Percentiles rank a stretch among this genome's conserved stretches.
phyloP scores from a whole-genome alignment of 805 yeast species.

The Ogataea methanolica region DNA sequence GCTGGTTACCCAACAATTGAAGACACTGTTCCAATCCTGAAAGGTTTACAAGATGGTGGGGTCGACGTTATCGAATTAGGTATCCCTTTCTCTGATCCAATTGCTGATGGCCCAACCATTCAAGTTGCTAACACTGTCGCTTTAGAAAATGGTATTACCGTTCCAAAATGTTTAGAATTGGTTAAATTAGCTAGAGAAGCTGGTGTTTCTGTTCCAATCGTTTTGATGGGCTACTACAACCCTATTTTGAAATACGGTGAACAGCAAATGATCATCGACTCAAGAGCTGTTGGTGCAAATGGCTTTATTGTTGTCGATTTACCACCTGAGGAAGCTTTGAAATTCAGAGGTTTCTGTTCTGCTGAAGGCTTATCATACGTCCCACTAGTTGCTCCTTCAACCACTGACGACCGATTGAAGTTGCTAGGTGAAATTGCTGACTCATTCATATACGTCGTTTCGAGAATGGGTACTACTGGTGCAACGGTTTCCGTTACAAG shows the following conservation, averaged over 20 bases:
- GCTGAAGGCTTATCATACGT: conserved; percentile 72
- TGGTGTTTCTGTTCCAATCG: conserved; percentile 85
- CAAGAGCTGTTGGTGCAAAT: conserved; percentile 87
- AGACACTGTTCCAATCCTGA: conserved; percentile 80
- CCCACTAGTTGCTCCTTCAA: conserved; percentile 95
- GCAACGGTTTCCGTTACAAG: conserved; percentile 61
- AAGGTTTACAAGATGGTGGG: conserved; percentile 92
- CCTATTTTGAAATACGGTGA: conserved; percentile 92
- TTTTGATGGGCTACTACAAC: conserved; percentile 97
- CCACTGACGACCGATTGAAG: conserved; percentile 83
- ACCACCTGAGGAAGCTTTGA: conserved; percentile 96
- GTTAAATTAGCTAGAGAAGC: conserved; percentile 69
- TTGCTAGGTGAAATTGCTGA: conserved; percentile 83
- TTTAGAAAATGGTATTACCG: conserved; percentile 75
- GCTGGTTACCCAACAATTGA: conserved; percentile 90
- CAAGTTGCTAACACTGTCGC: conserved; percentile 86
- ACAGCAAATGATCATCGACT: conserved; percentile 68
- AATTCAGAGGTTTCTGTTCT: conserved; percentile 71
- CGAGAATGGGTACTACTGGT: conserved; percentile 98
- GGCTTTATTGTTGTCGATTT: conserved; percentile 93
- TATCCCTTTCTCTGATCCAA: conserved; percentile 95
- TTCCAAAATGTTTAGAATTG: conserved; percentile 61
- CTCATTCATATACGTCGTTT: conserved; percentile 92
- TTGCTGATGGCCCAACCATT: conserved; percentile 98
- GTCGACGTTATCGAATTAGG: conserved; percentile 94